A percentile compares a stretch with the other conserved stretches of the same genome.
Conservation (phyloP, 2,329 filamentous ascomycete species). For the Geosmithia morbida region DNA sequence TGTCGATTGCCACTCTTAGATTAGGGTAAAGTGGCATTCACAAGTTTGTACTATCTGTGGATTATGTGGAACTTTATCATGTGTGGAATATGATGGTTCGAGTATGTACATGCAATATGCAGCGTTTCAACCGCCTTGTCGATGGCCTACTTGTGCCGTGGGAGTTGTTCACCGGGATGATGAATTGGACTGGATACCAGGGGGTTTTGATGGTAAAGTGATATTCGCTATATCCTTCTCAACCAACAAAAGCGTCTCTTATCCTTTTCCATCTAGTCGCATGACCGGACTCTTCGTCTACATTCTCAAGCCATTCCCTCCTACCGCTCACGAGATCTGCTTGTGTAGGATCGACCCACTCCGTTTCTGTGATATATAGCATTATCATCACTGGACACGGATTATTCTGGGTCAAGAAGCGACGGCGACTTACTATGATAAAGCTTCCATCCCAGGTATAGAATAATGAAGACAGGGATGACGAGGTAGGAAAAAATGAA, state of each 20-base stretch:
- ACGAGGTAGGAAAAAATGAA: slow-evolving; percentile 5
- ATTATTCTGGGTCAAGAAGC: background rate
- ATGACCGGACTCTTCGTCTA: slow-evolving; percentile 1
- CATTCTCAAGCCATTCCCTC: slow-evolving; percentile 3
- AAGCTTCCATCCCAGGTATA: slow-evolving; percentile 4
- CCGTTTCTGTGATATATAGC: background rate
- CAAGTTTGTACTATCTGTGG: too few relatives aligned
- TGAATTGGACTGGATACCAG: too few relatives aligned
- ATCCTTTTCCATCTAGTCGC: background rate
- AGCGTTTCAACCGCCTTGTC: too few relatives aligned
- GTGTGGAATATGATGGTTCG: too few relatives aligned
- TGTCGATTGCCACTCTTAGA: too few relatives aligned
- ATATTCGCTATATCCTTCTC: background rate
- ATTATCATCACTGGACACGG: background rate
- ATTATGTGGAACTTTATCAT: too few relatives aligned
- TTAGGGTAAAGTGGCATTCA: too few relatives aligned
- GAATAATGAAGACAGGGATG: slow-evolving; percentile 4
- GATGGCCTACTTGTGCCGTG: too few relatives aligned
- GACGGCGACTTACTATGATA: slow-evolving; percentile 3
- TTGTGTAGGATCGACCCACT: slow-evolving; percentile 3
- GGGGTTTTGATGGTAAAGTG: too few relatives aligned
- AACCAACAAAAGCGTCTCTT: background rate
- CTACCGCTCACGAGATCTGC: slow-evolving; percentile 3
- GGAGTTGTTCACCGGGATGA: too few relatives aligned
- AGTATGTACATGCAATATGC: too few relatives aligned